Conservation (phyloP, 2,329 filamentous ascomycete genomes). For the Penicillium sp. region DNA sequence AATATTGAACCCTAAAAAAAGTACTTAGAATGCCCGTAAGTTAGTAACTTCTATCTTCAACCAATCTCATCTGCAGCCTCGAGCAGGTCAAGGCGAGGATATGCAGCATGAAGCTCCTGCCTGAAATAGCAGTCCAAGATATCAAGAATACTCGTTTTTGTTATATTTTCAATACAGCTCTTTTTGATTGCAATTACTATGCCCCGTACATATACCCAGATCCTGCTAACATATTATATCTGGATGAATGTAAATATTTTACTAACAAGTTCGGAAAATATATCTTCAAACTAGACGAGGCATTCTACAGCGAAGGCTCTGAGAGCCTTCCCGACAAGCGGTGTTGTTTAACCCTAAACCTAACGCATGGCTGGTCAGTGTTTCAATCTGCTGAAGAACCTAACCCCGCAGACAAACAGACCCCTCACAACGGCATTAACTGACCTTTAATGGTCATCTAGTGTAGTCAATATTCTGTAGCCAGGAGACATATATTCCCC, state of each 20-base stretch:
- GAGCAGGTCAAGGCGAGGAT: background rate
- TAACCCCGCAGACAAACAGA: background rate
- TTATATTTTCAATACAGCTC: background rate
- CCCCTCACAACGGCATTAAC: background rate
- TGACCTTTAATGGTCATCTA: background rate
- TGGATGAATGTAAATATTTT: background rate
- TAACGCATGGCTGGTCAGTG: background rate
- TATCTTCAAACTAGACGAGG: background rate
- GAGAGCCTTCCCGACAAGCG: background rate
- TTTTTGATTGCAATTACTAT: background rate
- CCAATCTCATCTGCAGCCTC: conserved; percentile 4
- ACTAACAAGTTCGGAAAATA: background rate
- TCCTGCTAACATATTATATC: too few relatives aligned
- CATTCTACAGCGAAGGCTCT: background rate
- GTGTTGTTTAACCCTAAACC: conserved; percentile 1
- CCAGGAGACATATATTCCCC: background rate
- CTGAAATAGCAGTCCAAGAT: conserved; percentile 1
- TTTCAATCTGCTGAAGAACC: conserved; percentile 1
- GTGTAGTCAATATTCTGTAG: background rate
- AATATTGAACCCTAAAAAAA: too few relatives aligned
- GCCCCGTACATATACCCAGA: background rate
- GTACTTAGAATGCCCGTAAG: background rate
- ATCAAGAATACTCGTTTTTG: background rate
- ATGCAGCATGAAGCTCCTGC: conserved; percentile 6
- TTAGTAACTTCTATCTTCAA: background rate